A percentile compares a stretch with the other conserved stretches of the same genome.
phyloP scores from a whole-genome alignment of 2,329 filamentous ascomycete genomes.

The Trichoderma sp. region DNA sequence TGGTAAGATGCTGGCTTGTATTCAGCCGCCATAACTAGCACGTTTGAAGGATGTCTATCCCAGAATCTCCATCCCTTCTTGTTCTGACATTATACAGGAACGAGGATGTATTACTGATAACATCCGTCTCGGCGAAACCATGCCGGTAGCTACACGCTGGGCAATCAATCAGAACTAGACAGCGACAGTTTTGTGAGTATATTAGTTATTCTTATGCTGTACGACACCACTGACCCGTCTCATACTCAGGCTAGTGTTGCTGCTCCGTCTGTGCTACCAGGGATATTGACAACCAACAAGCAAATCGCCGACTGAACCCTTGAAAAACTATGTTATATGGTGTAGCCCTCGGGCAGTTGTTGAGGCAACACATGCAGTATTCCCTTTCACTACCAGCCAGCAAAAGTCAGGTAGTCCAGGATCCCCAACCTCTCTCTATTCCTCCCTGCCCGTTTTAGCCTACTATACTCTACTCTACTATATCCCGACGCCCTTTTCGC shows the following conservation, averaged over 20 bases:
- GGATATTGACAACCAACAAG: not conserved
- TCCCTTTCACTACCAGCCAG: not conserved
- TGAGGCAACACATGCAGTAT: not conserved
- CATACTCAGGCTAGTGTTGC: not conserved
- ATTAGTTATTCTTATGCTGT: not conserved
- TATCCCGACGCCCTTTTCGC: constrained; percentile 33
- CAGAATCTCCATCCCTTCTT: not conserved
- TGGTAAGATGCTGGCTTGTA: not conserved
- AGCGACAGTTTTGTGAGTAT: not conserved
- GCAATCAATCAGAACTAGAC: not conserved
- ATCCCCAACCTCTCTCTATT: not conserved
- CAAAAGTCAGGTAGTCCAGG: not conserved
- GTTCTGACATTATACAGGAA: no score
- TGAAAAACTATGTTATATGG: not conserved
- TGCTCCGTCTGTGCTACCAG: not conserved
- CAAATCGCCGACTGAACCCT: not conserved
- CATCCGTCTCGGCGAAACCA: not conserved
- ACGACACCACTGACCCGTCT: not conserved
- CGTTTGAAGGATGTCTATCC: not conserved
- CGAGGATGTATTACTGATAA: no score
- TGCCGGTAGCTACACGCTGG: not conserved
- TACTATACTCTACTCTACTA: not conserved
- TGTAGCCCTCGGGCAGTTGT: not conserved
- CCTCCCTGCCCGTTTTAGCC: no score
- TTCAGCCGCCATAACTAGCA: not conserved